A percentile compares a stretch with the other conserved stretches of the same genome.
phyloP scores from a whole-genome alignment of 352 stramenopile genomes.

The Pythium sp. region DNA sequence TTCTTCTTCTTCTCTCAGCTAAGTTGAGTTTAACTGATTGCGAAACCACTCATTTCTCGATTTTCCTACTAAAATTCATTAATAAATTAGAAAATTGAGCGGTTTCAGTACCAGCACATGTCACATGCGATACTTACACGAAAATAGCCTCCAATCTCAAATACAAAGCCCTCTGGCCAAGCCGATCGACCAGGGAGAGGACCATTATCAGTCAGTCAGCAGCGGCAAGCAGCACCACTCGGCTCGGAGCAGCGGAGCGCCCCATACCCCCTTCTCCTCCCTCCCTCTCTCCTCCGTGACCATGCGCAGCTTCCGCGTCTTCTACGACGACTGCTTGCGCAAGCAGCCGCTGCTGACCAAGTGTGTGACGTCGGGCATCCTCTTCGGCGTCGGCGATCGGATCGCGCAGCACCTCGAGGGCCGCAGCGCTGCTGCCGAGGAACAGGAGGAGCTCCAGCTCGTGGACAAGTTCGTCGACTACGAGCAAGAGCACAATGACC shows the following conservation, averaged over 20 bases:
- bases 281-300: background rate
- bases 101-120: background rate
- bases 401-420: slow-evolving; percentile 52
- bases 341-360: slow-evolving; percentile 64
- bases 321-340: slow-evolving; percentile 56
- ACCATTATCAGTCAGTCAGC: slow-evolving; percentile 1
- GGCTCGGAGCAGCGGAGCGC: background rate
- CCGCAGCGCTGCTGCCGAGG: background rate
- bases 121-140: background rate
- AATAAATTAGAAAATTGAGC: background rate
- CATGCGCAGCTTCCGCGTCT: slow-evolving; percentile 42
- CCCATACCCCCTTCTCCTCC: background rate
- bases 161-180: background rate
- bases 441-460: background rate
- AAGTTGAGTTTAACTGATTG: slow-evolving; percentile 7
- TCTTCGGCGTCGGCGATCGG: slow-evolving; percentile 70
- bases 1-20: background rate
- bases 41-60: background rate
- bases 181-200: background rate
- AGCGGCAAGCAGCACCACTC: background rate
- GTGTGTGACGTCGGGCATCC: slow-evolving; percentile 52
- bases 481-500: background rate
- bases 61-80: background rate
- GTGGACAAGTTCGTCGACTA: slow-evolving; percentile 16
- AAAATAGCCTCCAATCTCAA: background rate